A percentile compares a stretch with the other conserved stretches of the same genome.
Conservation (phyloP, 306 rosid genomes). For the Lathyrus oleraceus region DNA sequence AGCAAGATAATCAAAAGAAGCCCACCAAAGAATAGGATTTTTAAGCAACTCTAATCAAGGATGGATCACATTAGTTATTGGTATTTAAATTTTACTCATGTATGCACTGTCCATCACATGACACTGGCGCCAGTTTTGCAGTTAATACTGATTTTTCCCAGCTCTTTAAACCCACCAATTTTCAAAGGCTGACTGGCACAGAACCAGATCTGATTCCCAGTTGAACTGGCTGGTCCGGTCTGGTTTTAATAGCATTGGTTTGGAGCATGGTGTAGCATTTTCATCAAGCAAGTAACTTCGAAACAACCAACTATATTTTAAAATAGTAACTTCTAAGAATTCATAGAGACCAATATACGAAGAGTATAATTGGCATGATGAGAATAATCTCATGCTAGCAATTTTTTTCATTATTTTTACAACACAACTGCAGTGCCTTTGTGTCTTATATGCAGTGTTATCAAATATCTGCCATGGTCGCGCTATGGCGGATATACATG, state of each 20-base stretch:
- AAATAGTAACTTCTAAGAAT: not conserved
- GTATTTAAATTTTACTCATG: conserved; percentile 16
- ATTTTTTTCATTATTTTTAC: conserved; percentile 18
- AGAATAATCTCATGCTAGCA: conserved; percentile 16
- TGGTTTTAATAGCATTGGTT: not conserved
- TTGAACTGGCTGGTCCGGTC: too few relatives aligned
- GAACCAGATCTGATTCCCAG: too few relatives aligned
- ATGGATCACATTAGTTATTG: not conserved
- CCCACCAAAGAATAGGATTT: conserved; percentile 6
- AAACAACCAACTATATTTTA: conserved; percentile 8
- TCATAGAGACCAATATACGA: conserved; percentile 16
- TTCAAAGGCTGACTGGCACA: too few relatives aligned
- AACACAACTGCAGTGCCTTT: conserved; percentile 8
- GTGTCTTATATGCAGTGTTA: not conserved
- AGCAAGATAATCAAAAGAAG: conserved; percentile 45
- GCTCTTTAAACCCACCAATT: too few relatives aligned
- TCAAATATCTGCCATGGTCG: too few relatives aligned
- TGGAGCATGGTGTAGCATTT: not conserved
- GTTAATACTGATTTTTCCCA: too few relatives aligned
- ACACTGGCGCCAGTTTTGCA: too few relatives aligned
- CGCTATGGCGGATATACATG: too few relatives aligned
- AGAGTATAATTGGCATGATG: not conserved
- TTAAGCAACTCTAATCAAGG: conserved; percentile 26
- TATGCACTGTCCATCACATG: not conserved
- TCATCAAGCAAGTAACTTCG: not conserved